phyloP scores from a whole-genome alignment of 164 flowering plant genomes.

The Litsea cubeba region DNA sequence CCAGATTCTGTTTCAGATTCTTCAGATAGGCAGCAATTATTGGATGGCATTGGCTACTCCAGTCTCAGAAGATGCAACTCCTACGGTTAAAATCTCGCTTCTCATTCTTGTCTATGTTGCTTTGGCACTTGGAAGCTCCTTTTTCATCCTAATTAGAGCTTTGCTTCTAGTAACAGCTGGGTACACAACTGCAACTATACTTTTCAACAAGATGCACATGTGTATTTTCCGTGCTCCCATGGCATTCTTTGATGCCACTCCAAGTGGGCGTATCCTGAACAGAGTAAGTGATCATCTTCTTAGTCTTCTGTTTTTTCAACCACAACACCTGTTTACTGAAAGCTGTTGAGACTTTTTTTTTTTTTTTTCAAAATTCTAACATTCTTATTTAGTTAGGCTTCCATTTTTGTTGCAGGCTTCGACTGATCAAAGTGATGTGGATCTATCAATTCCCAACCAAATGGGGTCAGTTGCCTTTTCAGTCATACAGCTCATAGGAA shows the following conservation, averaged over 20 bases:
- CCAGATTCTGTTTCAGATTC: slow-evolving; percentile 52
- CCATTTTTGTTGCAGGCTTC: slow-evolving; percentile 56
- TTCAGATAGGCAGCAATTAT: slow-evolving; percentile 88
- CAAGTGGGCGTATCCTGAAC: slow-evolving; percentile 80
- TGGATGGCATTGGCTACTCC: slow-evolving; percentile 99
- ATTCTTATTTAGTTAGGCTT: not conserved
- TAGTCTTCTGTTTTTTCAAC: not conserved
- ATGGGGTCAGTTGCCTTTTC: slow-evolving; percentile 47
- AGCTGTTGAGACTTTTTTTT: not conserved
- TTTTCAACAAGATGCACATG: slow-evolving; percentile 75
- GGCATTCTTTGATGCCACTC: slow-evolving; percentile 96
- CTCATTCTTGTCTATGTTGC: slow-evolving; percentile 60
- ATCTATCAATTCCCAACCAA: slow-evolving; percentile 41
- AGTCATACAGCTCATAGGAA: slow-evolving; percentile 64
- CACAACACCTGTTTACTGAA: not conserved
- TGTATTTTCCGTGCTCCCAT: slow-evolving; percentile 87
- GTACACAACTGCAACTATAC: slow-evolving; percentile 62
- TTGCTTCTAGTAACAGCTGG: slow-evolving; percentile 51
- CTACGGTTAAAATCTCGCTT: slow-evolving; percentile 35
- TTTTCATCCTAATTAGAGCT: slow-evolving; percentile 54
- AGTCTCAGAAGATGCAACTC: slow-evolving; percentile 40
- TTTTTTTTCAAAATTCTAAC: not conserved
- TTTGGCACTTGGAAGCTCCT: slow-evolving; percentile 63
- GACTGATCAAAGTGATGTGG: slow-evolving; percentile 84
- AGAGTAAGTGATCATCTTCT: slow-evolving; percentile 41